Evolutionary conservation across 768 basidiomycete genomes (phyloP).

Genomic region (Kwoniella pini): DNA sequence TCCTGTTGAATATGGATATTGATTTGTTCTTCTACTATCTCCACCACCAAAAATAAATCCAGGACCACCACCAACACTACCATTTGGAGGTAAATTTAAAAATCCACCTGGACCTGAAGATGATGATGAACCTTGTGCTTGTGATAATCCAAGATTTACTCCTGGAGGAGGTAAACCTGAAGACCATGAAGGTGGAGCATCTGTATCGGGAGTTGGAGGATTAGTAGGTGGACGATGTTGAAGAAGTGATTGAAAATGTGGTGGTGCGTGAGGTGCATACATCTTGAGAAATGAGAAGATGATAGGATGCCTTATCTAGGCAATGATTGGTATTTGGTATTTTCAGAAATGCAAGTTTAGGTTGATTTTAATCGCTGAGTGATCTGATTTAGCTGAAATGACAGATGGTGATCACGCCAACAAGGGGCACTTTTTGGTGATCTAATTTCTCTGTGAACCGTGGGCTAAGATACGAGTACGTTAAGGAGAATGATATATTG

Average conservation of each 20-base stretch:
- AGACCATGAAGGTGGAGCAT: conserved; percentile 7
- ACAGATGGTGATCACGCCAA: not conserved
- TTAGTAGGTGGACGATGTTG: conserved; percentile 30
- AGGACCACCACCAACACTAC: not conserved
- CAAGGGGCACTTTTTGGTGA: too few relatives aligned
- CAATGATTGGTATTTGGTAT: too few relatives aligned
- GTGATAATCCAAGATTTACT: not conserved
- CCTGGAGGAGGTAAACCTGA: not conserved
- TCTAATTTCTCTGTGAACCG: too few relatives aligned
- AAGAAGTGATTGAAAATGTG: conserved; percentile 7
- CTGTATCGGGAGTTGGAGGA: conserved; percentile 26
- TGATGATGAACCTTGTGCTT: not conserved
- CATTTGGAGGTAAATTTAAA: not conserved
- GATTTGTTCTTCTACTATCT: not conserved
- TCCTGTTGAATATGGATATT: not conserved
- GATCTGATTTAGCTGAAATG: not conserved
- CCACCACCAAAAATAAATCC: conserved; percentile 1
- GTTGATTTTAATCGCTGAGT: too few relatives aligned
- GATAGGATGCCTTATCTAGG: too few relatives aligned
- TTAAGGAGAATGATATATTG: not conserved
- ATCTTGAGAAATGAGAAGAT: not conserved
- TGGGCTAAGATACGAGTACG: too few relatives aligned
- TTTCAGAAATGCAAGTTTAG: too few relatives aligned
- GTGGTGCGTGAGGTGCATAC: conserved; percentile 19
- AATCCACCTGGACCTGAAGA: conserved; percentile 3